Evolutionary conservation across 179 eudicot species (phyloP).

Genomic region (Spinacia oleracea): DNA sequence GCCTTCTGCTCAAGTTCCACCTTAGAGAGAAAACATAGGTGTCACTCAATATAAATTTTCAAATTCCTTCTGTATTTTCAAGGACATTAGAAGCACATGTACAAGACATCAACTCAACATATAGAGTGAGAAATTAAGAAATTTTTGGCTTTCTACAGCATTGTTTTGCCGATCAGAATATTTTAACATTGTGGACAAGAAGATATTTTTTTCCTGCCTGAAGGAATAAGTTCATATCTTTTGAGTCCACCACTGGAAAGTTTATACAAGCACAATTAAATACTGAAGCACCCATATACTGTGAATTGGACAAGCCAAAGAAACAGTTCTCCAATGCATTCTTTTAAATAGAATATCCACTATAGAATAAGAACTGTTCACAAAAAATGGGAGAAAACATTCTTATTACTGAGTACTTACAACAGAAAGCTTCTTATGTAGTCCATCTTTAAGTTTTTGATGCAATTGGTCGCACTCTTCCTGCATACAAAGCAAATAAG

Average conservation of each 20-base stretch:
- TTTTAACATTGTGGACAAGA: too few species aligned
- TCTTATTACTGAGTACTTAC: conserved; percentile 21
- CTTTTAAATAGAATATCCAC: neutral
- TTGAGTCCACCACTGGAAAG: neutral
- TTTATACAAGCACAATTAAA: too few species aligned
- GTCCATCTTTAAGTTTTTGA: conserved; percentile 31
- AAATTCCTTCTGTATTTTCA: neutral
- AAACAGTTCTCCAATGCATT: neutral
- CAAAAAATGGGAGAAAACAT: neutral
- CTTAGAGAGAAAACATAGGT: conserved; percentile 14
- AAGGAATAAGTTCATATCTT: too few species aligned
- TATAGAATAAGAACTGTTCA: neutral
- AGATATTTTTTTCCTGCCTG: too few species aligned
- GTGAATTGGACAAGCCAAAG: neutral
- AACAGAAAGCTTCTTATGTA: conserved; percentile 31
- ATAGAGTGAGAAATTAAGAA: neutral
- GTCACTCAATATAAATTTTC: neutral
- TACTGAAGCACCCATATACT: neutral
- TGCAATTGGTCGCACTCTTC: conserved; percentile 33
- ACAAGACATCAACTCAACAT: neutral
- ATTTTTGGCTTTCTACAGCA: neutral
- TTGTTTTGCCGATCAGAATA: too few species aligned
- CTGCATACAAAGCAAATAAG: conserved; percentile 16
- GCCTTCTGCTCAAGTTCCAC: conserved; percentile 39
- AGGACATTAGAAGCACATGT: neutral